These are phyloP conservation scores for Yarrowia deformans DNA, from an alignment of 805 yeast genomes.

Conservation along the genomic window DNA sequence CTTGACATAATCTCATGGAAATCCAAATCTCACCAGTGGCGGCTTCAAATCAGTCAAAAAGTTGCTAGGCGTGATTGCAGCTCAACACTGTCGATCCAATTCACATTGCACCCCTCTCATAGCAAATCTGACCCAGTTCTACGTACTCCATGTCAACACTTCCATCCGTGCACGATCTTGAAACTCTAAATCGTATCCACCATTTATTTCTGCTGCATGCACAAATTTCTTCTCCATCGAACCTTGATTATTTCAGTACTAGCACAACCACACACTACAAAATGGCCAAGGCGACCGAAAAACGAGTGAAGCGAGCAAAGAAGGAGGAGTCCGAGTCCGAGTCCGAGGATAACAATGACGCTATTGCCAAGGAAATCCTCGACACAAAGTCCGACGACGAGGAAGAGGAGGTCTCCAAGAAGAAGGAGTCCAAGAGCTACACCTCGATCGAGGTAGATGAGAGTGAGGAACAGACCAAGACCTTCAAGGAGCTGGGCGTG, in stretches of 20 bases:
- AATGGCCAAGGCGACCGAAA: conserved; percentile 20
- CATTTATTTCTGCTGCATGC: neutral
- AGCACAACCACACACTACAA: neutral
- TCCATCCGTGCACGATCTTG: no score
- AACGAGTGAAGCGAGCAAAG: conserved; percentile 28
- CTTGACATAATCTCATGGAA: no score
- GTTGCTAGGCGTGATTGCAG: no score
- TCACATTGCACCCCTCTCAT: no score
- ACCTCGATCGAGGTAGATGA: conserved; percentile 40
- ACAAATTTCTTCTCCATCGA: conserved; percentile 28
- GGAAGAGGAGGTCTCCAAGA: conserved; percentile 3
- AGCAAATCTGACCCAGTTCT: no score
- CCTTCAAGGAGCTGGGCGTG: conserved; percentile 51
- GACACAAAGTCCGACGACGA: conserved; percentile 37
- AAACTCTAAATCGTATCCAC: neutral
- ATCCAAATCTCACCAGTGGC: no score
- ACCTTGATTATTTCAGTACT: conserved; percentile 14
- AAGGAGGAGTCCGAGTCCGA: conserved; percentile 9
- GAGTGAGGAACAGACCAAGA: conserved; percentile 40
- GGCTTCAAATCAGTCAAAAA: no score
- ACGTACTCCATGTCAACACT: no score
- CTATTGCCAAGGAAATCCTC: conserved; percentile 21
- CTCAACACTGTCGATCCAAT: no score
- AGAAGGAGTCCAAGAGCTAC: conserved; percentile 16
- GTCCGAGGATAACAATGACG: conserved; percentile 29